A percentile compares a stretch with the other conserved stretches of the same genome.
Conservation (phyloP, 768 basidiomycete genomes). For the Rhizopogon salebrosus region DNA sequence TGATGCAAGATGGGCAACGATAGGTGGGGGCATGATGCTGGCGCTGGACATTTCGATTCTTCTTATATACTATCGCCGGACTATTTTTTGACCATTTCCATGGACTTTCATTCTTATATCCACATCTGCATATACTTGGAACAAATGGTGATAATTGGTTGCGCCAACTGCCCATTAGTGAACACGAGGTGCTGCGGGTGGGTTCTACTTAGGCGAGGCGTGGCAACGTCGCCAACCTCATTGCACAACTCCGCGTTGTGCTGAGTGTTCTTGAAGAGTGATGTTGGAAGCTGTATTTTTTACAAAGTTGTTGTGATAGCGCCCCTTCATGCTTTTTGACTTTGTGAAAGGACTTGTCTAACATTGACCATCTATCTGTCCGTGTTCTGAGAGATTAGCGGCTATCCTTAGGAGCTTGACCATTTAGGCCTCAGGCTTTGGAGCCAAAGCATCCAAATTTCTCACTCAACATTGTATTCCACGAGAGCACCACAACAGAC, state of each 20-base stretch:
- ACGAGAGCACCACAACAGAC: constrained; percentile 9
- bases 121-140: constrained; percentile 7
- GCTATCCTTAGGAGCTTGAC: not conserved
- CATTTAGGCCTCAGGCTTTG: not conserved
- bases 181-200: no score
- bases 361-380: no score
- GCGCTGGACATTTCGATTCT: not conserved
- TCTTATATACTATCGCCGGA: constrained; percentile 19
- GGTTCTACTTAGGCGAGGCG: no score
- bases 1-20: constrained; percentile 32
- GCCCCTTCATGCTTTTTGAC: no score
- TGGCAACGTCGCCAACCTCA: no score
- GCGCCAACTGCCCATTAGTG: not conserved
- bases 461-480: not conserved
- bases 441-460: not conserved
- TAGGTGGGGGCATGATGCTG: not conserved
- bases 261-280: no score
- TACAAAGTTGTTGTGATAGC: no score
- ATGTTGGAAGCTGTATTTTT: no score
- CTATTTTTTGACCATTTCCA: constrained; percentile 3
- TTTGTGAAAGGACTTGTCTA: no score
- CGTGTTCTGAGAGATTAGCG: not conserved
- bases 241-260: no score
- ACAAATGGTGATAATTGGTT: not conserved
- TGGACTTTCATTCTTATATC: constrained; percentile 5